A percentile compares a stretch with the other conserved stretches of the same genome.
Conservation (phyloP, 1,284 basidiomycete species). For the Ceratobasidium sp. region DNA sequence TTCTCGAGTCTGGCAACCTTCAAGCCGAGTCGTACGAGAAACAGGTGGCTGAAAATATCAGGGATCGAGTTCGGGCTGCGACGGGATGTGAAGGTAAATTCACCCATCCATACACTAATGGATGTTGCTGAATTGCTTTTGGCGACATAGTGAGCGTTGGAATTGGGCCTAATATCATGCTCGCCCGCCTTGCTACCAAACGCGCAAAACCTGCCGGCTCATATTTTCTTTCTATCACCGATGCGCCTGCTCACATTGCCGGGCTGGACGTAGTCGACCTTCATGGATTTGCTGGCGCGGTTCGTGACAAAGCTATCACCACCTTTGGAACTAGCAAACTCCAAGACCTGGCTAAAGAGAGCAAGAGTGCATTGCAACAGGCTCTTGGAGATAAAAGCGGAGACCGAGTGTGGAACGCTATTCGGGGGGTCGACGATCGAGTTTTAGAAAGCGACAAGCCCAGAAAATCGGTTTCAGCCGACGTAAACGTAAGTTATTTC, state of each 20-base stretch:
- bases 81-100: slow-evolving; percentile 85
- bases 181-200: slow-evolving; percentile 91
- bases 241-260: slow-evolving; percentile 69
- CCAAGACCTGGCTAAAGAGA: slow-evolving; percentile 71
- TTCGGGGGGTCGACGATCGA: slow-evolving; percentile 85
- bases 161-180: slow-evolving; percentile 89
- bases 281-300: slow-evolving; percentile 86
- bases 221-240: slow-evolving; percentile 72
- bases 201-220: slow-evolving; percentile 90
- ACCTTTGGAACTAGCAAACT: slow-evolving; percentile 80
- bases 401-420: slow-evolving; percentile 82
- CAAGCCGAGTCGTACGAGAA: slow-evolving; percentile 61
- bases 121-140: slow-evolving; percentile 17
- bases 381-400: slow-evolving; percentile 85
- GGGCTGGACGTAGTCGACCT: slow-evolving; percentile 86
- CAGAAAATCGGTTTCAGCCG: slow-evolving; percentile 87
- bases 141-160: slow-evolving; percentile 94
- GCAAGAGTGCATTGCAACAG: slow-evolving; percentile 71
- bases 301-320: slow-evolving; percentile 75
- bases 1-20: slow-evolving; percentile 9
- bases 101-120: background rate
- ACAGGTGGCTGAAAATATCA: slow-evolving; percentile 82
- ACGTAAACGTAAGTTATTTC: slow-evolving; percentile 79
- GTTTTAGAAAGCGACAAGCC: slow-evolving; percentile 84
- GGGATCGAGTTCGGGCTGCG: slow-evolving; percentile 74